Evolutionary conservation across 768 basidiomycete genomes (phyloP), one percentile per base, ranked within the genome.

Genomic region (Boletus subparvulus): DNA sequence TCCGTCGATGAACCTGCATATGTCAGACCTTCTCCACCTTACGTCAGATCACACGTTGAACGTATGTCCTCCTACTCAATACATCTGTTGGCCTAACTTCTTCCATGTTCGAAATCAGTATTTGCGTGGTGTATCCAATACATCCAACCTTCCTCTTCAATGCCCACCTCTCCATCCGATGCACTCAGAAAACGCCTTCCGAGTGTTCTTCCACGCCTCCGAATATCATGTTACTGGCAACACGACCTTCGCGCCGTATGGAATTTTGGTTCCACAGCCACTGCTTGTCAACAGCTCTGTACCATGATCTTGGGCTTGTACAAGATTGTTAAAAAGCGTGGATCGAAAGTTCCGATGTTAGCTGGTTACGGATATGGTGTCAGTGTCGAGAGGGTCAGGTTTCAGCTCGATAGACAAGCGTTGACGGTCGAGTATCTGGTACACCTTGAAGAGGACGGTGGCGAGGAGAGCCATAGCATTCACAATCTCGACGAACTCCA

Each of bases 111-210:
- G 7, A 47, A n/a, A 47, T n/a, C 65, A 87, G 88, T 98, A 47
- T 89, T 93, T 61, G 90, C 93, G 28, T 97, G 94, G 93, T 95
- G 91, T 68, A 86, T 97, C n/a, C 94, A 96, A 73, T 76, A 83
- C 56, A 66, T 84, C 17, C 73, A 75, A 44, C 62, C 75, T 37
- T 54, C 70, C 39, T 54, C 70, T 74, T 5, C 75, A 67, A 52
- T 65, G 39, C 69, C 59, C 51, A 60, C 43, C 50, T 58, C 65
- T 67, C 60, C 75, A 65, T 66, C 78, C 66, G 66, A 81, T 71
- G 60, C 66, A 45, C 66, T 74, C 62, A 67, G 62, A 52, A 65
- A 33, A 50, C 64, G 63, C 17, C 59, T 74, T 45, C 65, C 73
- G 17, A 57, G 56, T 32, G 60, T 32, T 36, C 44, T 65, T 51